These are phyloP conservation scores for Ceratobasidium sp. DNA, from an alignment of 1,284 basidiomycete species.

Conservation along the genomic window DNA sequence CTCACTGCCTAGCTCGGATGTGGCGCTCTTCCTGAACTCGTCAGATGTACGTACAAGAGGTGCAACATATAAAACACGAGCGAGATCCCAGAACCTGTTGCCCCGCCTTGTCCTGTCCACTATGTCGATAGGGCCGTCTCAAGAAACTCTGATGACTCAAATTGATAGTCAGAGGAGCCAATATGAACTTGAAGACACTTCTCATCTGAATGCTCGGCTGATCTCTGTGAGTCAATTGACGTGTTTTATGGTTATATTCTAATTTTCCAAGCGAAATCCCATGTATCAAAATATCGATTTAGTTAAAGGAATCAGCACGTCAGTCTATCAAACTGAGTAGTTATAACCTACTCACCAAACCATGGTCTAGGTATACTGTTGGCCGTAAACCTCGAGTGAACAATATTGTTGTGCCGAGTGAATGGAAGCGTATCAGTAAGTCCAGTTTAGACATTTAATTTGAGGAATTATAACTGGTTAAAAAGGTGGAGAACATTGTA, in stretches of 20 bases:
- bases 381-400: conserved; percentile 35
- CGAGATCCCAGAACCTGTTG: background rate
- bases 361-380: conserved; percentile 17
- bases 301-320: conserved; percentile 28
- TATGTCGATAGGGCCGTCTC: conserved; percentile 12
- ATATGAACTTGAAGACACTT: conserved; percentile 34
- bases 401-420: conserved; percentile 29
- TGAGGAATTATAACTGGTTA: background rate
- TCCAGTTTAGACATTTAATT: background rate
- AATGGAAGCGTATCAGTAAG: conserved; percentile 38
- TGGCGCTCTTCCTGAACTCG: background rate
- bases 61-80: conserved; percentile 11
- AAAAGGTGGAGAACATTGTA: conserved; percentile 30
- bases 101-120: background rate
- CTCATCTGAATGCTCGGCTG: conserved; percentile 33
- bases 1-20: background rate
- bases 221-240: background rate
- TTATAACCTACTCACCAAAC: background rate
- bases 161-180: conserved; percentile 28
- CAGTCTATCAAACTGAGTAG: background rate
- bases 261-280: conserved; percentile 17
- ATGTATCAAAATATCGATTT: conserved; percentile 30
- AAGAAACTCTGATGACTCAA: conserved; percentile 35
- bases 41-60: conserved; percentile 36
- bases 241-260: background rate